These are phyloP conservation scores for Pseudonitzschia multistriata DNA, from an alignment of 108 stramenopile species.

Conservation along the genomic window DNA sequence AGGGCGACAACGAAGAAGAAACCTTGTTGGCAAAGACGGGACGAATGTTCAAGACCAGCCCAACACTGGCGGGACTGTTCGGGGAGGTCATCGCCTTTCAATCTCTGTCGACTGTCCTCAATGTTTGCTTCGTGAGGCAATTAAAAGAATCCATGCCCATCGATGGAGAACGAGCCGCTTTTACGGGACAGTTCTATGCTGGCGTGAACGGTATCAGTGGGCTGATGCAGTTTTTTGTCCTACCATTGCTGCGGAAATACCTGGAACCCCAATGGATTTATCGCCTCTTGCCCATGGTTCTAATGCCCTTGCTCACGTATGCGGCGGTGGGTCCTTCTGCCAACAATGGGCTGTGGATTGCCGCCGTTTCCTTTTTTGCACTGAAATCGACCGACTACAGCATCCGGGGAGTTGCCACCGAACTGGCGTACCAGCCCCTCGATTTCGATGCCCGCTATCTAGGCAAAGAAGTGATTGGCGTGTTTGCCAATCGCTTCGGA, in stretches of 20 bases:
- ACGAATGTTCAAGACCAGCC: conserved; percentile 68
- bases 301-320: conserved; percentile 26
- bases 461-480: conserved; percentile 87
- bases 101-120: conserved; percentile 71
- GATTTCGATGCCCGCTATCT: conserved; percentile 74
- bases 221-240: conserved; percentile 67
- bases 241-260: conserved; percentile 51
- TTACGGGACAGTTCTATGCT: conserved; percentile 78
- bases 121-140: conserved; percentile 68
- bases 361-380: conserved; percentile 56
- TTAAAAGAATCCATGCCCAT: conserved; percentile 54
- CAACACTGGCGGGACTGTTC: conserved; percentile 76
- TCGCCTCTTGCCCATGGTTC: conserved; percentile 59
- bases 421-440: conserved; percentile 75
- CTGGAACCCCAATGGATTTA: conserved; percentile 64
- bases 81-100: conserved; percentile 82
- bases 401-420: conserved; percentile 68
- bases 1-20: conserved; percentile 16
- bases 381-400: conserved; percentile 74
- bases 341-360: conserved; percentile 38
- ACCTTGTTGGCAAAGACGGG: conserved; percentile 47
- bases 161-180: conserved; percentile 73
- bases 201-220: conserved; percentile 56
- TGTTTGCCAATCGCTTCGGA: conserved; percentile 85
- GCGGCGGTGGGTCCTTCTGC: conserved; percentile 6